Evolutionary conservation across 2,329 filamentous ascomycete genomes (phyloP).

Genomic region (Aspergillus sp.): DNA sequence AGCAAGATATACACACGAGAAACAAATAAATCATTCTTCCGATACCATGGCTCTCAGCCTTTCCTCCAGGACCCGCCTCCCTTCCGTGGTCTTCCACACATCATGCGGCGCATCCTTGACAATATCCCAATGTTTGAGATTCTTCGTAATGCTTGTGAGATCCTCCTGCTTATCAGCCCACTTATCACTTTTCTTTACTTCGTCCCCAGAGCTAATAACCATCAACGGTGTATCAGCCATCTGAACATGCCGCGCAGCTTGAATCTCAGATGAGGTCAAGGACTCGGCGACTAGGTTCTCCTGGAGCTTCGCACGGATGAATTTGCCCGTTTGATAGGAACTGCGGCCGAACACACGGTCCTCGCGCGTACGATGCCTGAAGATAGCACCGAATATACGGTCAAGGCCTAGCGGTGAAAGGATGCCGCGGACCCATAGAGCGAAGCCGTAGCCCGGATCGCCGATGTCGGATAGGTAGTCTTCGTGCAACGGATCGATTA

Average conservation of each 20-base stretch:
- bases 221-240: constrained; percentile 71
- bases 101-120: constrained; percentile 81
- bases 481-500: constrained; percentile 89
- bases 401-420: constrained; percentile 85
- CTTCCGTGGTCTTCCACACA: constrained; percentile 76
- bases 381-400: constrained; percentile 74
- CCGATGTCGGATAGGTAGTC: constrained; percentile 70
- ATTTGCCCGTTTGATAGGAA: constrained; percentile 77
- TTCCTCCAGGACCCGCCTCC: constrained; percentile 74
- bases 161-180: constrained; percentile 89
- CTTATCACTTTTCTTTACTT: constrained; percentile 62
- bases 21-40: constrained; percentile 9
- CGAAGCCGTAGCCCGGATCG: constrained; percentile 69
- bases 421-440: constrained; percentile 82
- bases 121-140: constrained; percentile 80
- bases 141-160: constrained; percentile 74
- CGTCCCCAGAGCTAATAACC: constrained; percentile 77
- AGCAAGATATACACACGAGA: not conserved
- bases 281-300: constrained; percentile 86
- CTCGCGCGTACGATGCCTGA: constrained; percentile 74
- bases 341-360: constrained; percentile 83
- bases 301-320: constrained; percentile 86
- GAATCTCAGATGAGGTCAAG: constrained; percentile 79
- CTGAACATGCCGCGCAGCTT: constrained; percentile 77
- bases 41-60: constrained; percentile 68